A percentile compares a stretch with the other conserved stretches of the same genome.
These are phyloP conservation scores for Aquilaria sinensis DNA, from an alignment of 345 rosid species.

Conservation along the genomic window DNA sequence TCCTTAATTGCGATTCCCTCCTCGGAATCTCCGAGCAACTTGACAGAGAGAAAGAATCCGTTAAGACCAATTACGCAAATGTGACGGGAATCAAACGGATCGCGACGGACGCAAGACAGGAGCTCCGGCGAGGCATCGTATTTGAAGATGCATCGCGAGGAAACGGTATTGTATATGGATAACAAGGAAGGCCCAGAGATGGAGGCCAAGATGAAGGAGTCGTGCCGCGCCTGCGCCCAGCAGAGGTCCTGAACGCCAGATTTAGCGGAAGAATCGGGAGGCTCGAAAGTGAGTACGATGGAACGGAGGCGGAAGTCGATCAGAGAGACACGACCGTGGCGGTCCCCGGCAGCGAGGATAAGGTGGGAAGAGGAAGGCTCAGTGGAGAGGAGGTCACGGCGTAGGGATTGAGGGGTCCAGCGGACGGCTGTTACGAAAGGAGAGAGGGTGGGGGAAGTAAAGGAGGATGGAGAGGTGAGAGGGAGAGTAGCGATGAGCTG, in stretches of 20 bases:
- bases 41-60: slow-evolving; percentile 67
- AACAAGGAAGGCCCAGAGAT: slow-evolving; percentile 69
- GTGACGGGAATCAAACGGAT: slow-evolving; percentile 89
- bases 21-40: slow-evolving; percentile 67
- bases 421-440: slow-evolving; percentile 81
- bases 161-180: slow-evolving; percentile 43
- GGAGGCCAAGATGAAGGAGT: slow-evolving; percentile 55
- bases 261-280: slow-evolving; percentile 45
- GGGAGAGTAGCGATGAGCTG: slow-evolving; percentile 78
- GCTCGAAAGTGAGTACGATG: slow-evolving; percentile 54
- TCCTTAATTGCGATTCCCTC: slow-evolving; percentile 56
- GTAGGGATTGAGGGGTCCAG: slow-evolving; percentile 80
- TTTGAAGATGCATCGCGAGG: slow-evolving; percentile 54
- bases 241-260: slow-evolving; percentile 84
- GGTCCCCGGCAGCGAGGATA: slow-evolving; percentile 84
- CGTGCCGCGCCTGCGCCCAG: slow-evolving; percentile 60
- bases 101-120: slow-evolving; percentile 77
- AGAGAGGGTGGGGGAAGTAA: slow-evolving; percentile 41
- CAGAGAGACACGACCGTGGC: slow-evolving; percentile 87
- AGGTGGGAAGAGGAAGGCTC: slow-evolving; percentile 72
- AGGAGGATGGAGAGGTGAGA: slow-evolving; percentile 56
- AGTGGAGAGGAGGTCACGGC: slow-evolving; percentile 71
- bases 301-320: slow-evolving; percentile 71
- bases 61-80: slow-evolving; percentile 67
- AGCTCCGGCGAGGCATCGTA: slow-evolving; percentile 75